phyloP scores from a whole-genome alignment of 2,329 filamentous ascomycete species.

The Trichoderma sp. region DNA sequence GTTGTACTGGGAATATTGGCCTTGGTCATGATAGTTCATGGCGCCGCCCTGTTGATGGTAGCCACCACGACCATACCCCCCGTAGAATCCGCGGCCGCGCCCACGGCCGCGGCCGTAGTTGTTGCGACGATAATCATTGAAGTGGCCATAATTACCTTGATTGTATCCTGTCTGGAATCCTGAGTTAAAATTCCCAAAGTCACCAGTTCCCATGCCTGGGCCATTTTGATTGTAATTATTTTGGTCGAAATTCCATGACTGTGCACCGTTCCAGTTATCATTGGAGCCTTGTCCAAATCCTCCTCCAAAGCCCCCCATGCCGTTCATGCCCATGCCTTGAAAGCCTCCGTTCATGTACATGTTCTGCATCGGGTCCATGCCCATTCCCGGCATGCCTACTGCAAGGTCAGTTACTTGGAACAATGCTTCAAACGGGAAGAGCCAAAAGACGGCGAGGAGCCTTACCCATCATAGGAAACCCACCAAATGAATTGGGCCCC shows the following conservation, averaged over 20 bases:
- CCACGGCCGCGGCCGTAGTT: constrained; percentile 66
- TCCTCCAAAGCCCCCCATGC: constrained; percentile 73
- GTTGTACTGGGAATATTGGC: constrained; percentile 31
- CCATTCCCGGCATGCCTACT: constrained; percentile 74
- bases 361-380: constrained; percentile 78
- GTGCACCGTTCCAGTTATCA: constrained; percentile 77
- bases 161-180: constrained; percentile 75
- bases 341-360: constrained; percentile 78
- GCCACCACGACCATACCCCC: constrained; percentile 55
- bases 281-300: constrained; percentile 61
- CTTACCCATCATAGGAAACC: constrained; percentile 82
- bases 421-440: not conserved
- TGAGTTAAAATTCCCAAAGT: constrained; percentile 75
- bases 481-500: constrained; percentile 52
- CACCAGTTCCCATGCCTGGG: constrained; percentile 75
- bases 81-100: constrained; percentile 60
- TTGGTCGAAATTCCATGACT: constrained; percentile 80
- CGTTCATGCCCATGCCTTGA: constrained; percentile 72
- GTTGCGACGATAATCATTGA: constrained; percentile 73
- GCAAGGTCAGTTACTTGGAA: constrained; percentile 28
- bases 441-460: constrained; percentile 35
- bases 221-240: constrained; percentile 89
- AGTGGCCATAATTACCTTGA: constrained; percentile 80
- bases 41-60: constrained; percentile 41
- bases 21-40: constrained; percentile 37